Evolutionary conservation across 768 basidiomycete species (phyloP), one percentile per base, ranked within the genome.

Genomic region (Kwoniella dendrophila): DNA sequence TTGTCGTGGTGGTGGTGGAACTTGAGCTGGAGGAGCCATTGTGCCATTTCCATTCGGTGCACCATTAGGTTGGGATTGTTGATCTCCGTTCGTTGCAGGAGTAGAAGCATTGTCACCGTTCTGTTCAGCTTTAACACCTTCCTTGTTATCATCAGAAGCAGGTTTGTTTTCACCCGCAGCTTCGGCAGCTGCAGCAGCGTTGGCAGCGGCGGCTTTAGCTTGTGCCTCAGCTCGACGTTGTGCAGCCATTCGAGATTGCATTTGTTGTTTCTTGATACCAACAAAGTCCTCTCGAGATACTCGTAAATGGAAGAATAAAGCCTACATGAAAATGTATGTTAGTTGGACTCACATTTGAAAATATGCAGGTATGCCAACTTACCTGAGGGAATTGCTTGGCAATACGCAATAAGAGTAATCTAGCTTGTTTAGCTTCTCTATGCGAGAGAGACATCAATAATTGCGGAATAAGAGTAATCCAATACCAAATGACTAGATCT

Each of bases 401-500:
- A 49, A 99, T 84, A 64, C 90, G 90, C 62, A 93, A 82, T 38
- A 99, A 82, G 45, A 99, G 85, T 75, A 89, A 88, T 20, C 92
- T 85, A 2, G 93, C 94, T 75, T 94, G 92, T 71, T 91, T 92
- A 43, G 92, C 88, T 79, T 99, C 96, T 33, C 92, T 86, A 63
- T 94, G 88, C 1, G 89, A 89, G 40, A 99, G 83, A 1, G 95
- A 94, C 56, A 89, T 78, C 66, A 92, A 87, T 8, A 99, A 84
- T 73, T 99, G 95, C 3, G 96, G 96, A 45, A 96, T 92, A 59
- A 97, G 82, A 0, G 95, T 90, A 69, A 99, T 94, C 96, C 96
- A 99, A 78, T 92, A 97, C 96, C 96, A 99, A 67, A 89, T 90
- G 12, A 92, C 92, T 2, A 90, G 86, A 73, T 98, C 95, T 62